Evolutionary conservation across 129 eudicot genomes (phyloP).

Genomic region (Lonicera japonica): DNA sequence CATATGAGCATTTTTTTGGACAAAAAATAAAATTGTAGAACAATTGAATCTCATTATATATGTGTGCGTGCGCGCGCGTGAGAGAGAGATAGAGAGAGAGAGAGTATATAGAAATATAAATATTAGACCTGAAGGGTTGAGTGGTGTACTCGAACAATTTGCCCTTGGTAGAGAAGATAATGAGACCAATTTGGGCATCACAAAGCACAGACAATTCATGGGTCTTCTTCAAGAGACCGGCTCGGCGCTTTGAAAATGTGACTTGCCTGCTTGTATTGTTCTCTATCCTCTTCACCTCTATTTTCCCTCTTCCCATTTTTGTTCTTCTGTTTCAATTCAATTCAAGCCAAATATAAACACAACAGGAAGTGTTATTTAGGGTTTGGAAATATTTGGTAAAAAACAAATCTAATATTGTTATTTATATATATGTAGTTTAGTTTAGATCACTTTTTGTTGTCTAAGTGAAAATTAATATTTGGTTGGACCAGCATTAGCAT

Average conservation of each 20-base stretch:
- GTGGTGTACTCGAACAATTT: slow-evolving; percentile 33
- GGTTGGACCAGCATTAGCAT: no score
- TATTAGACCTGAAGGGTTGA: slow-evolving; percentile 15
- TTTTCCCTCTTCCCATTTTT: slow-evolving; percentile 51
- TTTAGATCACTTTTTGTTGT: neutral
- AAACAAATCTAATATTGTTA: no score
- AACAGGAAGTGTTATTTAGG: neutral
- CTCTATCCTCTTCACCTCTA: slow-evolving; percentile 49
- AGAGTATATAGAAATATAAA: neutral
- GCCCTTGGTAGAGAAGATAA: slow-evolving; percentile 46
- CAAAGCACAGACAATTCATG: slow-evolving; percentile 53
- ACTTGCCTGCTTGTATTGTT: slow-evolving; percentile 55
- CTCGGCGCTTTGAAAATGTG: slow-evolving; percentile 43
- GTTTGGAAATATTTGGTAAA: neutral
- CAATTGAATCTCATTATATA: no score
- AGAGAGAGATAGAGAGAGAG: no score
- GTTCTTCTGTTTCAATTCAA: neutral
- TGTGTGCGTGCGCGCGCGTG: no score
- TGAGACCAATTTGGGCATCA: slow-evolving; percentile 53
- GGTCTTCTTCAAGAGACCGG: slow-evolving; percentile 46
- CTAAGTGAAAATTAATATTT: neutral
- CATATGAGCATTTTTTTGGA: no score
- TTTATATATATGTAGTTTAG: neutral
- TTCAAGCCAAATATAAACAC: slow-evolving; percentile 1
- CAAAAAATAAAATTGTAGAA: no score